A percentile compares a stretch with the other conserved stretches of the same genome.
Conservation (phyloP, 2,329 filamentous ascomycete genomes). For the Colletotrichum sp. region DNA sequence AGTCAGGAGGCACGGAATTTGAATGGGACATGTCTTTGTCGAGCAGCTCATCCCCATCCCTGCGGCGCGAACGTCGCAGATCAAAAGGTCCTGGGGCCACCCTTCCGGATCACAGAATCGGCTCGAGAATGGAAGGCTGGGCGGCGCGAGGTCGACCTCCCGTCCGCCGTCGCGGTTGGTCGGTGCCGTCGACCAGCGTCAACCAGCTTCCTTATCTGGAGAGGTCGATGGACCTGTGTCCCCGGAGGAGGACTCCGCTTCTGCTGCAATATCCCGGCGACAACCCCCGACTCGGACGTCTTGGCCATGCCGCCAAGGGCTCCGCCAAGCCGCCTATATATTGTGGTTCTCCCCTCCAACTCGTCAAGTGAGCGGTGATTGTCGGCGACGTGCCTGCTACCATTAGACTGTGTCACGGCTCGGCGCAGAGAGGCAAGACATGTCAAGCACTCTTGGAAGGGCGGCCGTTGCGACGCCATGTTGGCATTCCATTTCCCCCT, state of each 20-base stretch:
- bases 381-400: neutral
- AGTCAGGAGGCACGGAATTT: neutral
- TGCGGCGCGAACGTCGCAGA: neutral
- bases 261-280: neutral
- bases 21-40: neutral
- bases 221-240: neutral
- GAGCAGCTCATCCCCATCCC: neutral
- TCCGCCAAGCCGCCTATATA: conserved; percentile 11
- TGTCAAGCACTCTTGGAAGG: conserved; percentile 5
- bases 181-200: neutral
- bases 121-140: neutral
- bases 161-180: neutral
- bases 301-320: conserved; percentile 1
- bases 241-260: neutral
- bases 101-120: neutral
- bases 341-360: neutral
- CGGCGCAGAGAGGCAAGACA: conserved; percentile 9
- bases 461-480: neutral
- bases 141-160: neutral
- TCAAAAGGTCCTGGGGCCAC: conserved; percentile 4
- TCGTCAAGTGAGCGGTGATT: neutral
- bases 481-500: neutral
- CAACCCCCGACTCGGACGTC: neutral
- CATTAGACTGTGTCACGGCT: neutral
- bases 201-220: conserved; percentile 7